Evolutionary conservation across 2,329 filamentous ascomycete genomes (phyloP).

Genomic region (Pseudocercospora macadamiae): DNA sequence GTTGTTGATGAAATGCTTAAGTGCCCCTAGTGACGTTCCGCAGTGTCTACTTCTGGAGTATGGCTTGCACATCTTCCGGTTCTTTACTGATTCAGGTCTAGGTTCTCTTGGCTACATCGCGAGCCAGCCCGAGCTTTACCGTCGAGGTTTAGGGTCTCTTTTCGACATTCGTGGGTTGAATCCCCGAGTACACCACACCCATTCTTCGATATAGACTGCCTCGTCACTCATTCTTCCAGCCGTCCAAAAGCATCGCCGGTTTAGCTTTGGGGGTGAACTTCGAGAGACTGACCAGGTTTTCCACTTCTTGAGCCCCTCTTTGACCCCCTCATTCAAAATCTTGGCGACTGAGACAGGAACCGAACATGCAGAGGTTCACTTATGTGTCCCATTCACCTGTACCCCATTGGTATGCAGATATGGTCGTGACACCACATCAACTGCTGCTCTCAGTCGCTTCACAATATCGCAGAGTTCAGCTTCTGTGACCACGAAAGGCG

Average conservation of each 20-base stretch:
- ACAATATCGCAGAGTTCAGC: neutral
- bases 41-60: neutral
- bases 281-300: too few relatives aligned
- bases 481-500: slow-evolving; percentile 3
- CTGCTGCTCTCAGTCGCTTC: neutral
- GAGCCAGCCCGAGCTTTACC: neutral
- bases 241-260: too few relatives aligned
- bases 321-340: too few relatives aligned
- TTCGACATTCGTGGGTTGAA: too few relatives aligned
- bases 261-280: too few relatives aligned
- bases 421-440: neutral
- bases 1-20: neutral
- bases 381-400: neutral
- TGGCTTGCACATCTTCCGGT: neutral
- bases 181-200: too few relatives aligned
- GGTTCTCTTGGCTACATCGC: neutral
- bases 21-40: neutral
- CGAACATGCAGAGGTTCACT: too few relatives aligned
- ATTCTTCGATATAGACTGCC: too few relatives aligned
- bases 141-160: too few relatives aligned
- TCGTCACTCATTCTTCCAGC: too few relatives aligned
- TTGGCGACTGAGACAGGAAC: too few relatives aligned
- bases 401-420: neutral
- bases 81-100: neutral
- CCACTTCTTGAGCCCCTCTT: too few relatives aligned